Percentiles rank a stretch among this genome's conserved stretches.
Conservation (phyloP, 2,329 filamentous ascomycete genomes). For the Fusarium concolor region DNA sequence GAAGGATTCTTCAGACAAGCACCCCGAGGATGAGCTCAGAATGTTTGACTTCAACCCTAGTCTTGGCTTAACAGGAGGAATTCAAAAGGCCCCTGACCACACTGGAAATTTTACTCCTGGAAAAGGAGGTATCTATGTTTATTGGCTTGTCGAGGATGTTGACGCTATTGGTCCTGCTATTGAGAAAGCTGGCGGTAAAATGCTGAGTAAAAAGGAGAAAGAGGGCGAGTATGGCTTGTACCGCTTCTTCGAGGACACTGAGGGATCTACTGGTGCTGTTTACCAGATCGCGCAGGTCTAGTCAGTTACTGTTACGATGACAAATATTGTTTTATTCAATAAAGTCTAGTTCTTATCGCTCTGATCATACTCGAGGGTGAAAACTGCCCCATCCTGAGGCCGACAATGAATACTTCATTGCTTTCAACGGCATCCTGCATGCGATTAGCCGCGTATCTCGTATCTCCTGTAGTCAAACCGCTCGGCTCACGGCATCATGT, state of each 20-base stretch:
- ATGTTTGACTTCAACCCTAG: conserved; percentile 49
- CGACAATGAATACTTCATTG: background rate
- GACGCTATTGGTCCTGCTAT: conserved; percentile 42
- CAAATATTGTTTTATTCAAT: background rate
- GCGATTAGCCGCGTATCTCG: background rate
- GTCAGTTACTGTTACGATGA: background rate
- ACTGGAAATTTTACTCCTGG: conserved; percentile 43
- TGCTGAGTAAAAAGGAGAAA: conserved; percentile 45
- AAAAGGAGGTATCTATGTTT: conserved; percentile 45
- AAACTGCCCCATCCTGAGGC: background rate
- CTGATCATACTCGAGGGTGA: background rate
- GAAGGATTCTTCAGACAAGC: conserved; percentile 27
- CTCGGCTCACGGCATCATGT: background rate
- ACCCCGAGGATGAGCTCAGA: conserved; percentile 27
- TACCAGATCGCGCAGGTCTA: conserved; percentile 42
- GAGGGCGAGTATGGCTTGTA: conserved; percentile 46
- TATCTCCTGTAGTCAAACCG: background rate
- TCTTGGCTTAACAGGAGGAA: conserved; percentile 46
- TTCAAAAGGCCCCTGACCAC: conserved; percentile 44
- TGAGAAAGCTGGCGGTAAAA: conserved; percentile 46
- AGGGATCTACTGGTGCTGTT: conserved; percentile 48
- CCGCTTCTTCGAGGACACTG: conserved; percentile 49
- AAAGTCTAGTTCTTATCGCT: background rate
- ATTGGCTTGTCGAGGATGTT: conserved; percentile 50
- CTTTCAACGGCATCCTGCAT: background rate